Conservation (phyloP, 2,329 filamentous ascomycete genomes). For the Fusarium dimerum region DNA sequence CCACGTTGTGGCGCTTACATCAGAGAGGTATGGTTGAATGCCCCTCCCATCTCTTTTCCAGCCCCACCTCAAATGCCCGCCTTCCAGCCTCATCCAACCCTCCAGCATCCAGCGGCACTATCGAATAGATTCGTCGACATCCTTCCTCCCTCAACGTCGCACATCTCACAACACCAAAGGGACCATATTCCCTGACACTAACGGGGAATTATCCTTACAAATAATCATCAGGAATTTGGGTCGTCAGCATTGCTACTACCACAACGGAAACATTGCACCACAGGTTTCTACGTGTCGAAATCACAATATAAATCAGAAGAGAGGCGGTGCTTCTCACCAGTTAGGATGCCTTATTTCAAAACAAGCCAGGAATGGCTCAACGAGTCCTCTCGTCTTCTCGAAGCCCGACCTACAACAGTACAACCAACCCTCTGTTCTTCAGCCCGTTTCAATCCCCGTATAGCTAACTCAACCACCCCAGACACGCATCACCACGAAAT, state of each 20-base stretch:
- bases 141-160: too few relatives aligned
- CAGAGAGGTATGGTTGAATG: background rate
- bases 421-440: constrained; percentile 31
- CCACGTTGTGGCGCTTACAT: background rate
- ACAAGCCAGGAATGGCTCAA: constrained; percentile 90
- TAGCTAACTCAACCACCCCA: constrained; percentile 39
- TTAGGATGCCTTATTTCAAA: constrained; percentile 74
- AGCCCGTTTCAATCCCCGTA: background rate
- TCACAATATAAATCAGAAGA: background rate
- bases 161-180: too few relatives aligned
- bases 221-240: background rate
- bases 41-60: background rate
- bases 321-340: background rate
- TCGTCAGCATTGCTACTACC: too few relatives aligned
- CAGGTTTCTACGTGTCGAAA: background rate
- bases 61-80: constrained; percentile 25
- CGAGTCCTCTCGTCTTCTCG: constrained; percentile 80
- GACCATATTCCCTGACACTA: too few relatives aligned
- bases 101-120: background rate
- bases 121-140: background rate
- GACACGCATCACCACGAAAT: constrained; percentile 92
- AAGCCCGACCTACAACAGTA: constrained; percentile 85
- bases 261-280: background rate
- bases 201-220: too few relatives aligned
- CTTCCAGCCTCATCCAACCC: constrained; percentile 19